phyloP scores from a whole-genome alignment of 2,329 filamentous ascomycete genomes.

The Ceratocystis colombiana region DNA sequence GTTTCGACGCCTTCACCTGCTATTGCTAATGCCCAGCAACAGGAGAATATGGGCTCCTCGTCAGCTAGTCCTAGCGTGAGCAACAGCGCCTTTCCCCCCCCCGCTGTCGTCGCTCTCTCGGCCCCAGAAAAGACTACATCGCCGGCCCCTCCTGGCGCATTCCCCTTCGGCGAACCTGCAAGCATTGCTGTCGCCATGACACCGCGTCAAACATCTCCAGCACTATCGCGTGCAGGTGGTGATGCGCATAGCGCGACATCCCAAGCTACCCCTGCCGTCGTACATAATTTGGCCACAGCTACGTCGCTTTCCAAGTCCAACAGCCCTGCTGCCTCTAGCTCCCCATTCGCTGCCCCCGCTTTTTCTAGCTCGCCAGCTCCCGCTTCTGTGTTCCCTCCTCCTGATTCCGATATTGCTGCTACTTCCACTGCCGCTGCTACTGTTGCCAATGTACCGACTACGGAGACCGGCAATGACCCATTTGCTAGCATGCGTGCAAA shows the following conservation, averaged over 20 bases:
- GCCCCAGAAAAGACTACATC: slow-evolving; percentile 19
- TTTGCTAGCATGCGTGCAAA: slow-evolving; percentile 36
- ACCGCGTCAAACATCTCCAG: slow-evolving; percentile 67
- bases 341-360: slow-evolving; percentile 18
- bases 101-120: background rate
- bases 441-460: background rate
- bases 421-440: slow-evolving; percentile 14
- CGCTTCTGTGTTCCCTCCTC: slow-evolving; percentile 27
- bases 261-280: slow-evolving; percentile 31
- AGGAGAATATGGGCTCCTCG: slow-evolving; percentile 48
- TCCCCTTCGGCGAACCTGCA: slow-evolving; percentile 49
- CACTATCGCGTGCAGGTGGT: slow-evolving; percentile 44
- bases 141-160: slow-evolving; percentile 32
- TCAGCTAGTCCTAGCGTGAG: slow-evolving; percentile 34
- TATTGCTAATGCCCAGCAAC: slow-evolving; percentile 34
- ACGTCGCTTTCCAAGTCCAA: slow-evolving; percentile 26
- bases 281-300: slow-evolving; percentile 29
- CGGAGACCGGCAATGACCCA: slow-evolving; percentile 11
- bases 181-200: slow-evolving; percentile 44
- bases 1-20: slow-evolving; percentile 45
- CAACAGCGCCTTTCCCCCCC: slow-evolving; percentile 11
- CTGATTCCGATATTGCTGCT: slow-evolving; percentile 25
- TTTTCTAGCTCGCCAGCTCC: slow-evolving; percentile 11
- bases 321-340: slow-evolving; percentile 19
- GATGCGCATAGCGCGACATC: slow-evolving; percentile 22